These are phyloP conservation scores for Ustilago nuda DNA, from an alignment of 1,284 basidiomycete genomes.

Conservation along the genomic window DNA sequence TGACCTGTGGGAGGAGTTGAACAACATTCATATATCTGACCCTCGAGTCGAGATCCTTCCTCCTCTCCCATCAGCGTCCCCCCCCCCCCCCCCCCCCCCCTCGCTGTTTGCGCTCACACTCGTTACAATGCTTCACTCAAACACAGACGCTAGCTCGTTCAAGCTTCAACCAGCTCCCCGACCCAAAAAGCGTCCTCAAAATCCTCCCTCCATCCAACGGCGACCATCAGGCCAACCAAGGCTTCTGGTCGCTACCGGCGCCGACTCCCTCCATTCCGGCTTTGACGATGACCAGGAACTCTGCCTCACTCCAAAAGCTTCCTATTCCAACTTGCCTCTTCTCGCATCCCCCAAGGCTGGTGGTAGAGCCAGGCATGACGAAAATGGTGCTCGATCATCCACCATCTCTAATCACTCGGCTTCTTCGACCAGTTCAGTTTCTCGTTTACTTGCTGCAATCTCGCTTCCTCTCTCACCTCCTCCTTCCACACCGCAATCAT, in stretches of 20 bases:
- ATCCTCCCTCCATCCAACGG: slow-evolving; percentile 9
- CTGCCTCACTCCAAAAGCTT: slow-evolving; percentile 22
- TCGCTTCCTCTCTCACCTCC: slow-evolving; percentile 3
- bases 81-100: neutral
- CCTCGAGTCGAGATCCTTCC: neutral
- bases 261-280: slow-evolving; percentile 12
- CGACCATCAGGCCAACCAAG: neutral
- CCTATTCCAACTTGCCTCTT: neutral
- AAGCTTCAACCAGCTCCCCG: slow-evolving; percentile 44
- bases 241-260: neutral
- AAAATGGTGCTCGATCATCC: slow-evolving; percentile 10
- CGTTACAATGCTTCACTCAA: slow-evolving; percentile 30
- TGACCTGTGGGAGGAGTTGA: neutral
- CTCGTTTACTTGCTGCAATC: slow-evolving; percentile 12
- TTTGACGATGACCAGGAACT: slow-evolving; percentile 29
- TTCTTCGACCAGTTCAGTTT: slow-evolving; percentile 11
- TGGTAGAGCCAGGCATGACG: neutral
- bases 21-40: neutral
- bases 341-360: neutral
- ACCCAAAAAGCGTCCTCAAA: slow-evolving; percentile 33
- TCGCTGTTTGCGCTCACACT: neutral
- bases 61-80: neutral
- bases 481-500: neutral
- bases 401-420: slow-evolving; percentile 11
- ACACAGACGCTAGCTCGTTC: slow-evolving; percentile 24